These are phyloP conservation scores for Claviceps sorghi DNA, from an alignment of 2,329 filamentous ascomycete species.

Conservation along the genomic window DNA sequence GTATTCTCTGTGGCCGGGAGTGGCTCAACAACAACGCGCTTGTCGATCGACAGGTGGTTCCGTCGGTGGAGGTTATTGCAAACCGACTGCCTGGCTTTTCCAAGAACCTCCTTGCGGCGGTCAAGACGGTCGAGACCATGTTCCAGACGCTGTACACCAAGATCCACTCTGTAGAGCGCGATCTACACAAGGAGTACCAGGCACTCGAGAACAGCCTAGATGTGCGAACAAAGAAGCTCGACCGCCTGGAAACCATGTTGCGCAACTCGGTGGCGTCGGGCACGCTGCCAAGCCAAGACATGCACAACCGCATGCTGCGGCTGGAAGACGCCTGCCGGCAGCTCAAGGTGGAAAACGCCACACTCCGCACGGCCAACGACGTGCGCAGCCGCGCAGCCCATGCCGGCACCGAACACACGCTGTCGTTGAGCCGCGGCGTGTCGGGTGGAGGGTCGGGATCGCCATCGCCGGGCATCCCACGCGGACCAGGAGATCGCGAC, in stretches of 20 bases:
- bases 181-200: slow-evolving; percentile 84
- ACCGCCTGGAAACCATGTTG: slow-evolving; percentile 69
- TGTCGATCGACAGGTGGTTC: slow-evolving; percentile 70
- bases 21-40: slow-evolving; percentile 85
- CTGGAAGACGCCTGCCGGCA: slow-evolving; percentile 48
- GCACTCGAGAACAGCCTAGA: slow-evolving; percentile 70
- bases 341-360: slow-evolving; percentile 52
- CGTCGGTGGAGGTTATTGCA: slow-evolving; percentile 71
- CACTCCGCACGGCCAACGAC: slow-evolving; percentile 50
- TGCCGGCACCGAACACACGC: slow-evolving; percentile 23
- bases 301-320: slow-evolving; percentile 33
- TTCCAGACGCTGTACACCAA: slow-evolving; percentile 64
- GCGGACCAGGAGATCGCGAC: slow-evolving; percentile 33
- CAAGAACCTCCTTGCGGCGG: slow-evolving; percentile 72
- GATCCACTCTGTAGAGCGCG: slow-evolving; percentile 73
- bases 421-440: slow-evolving; percentile 8
- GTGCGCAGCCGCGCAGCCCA: slow-evolving; percentile 37
- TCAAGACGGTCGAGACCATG: slow-evolving; percentile 75
- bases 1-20: slow-evolving; percentile 72
- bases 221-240: slow-evolving; percentile 66
- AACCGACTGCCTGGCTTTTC: slow-evolving; percentile 79
- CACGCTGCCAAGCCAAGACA: slow-evolving; percentile 26
- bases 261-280: slow-evolving; percentile 46
- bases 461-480: slow-evolving; percentile 39
- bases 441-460: slow-evolving; percentile 25